phyloP scores from a whole-genome alignment of 2,329 filamentous ascomycete genomes.

The Xylariaceae sp. region DNA sequence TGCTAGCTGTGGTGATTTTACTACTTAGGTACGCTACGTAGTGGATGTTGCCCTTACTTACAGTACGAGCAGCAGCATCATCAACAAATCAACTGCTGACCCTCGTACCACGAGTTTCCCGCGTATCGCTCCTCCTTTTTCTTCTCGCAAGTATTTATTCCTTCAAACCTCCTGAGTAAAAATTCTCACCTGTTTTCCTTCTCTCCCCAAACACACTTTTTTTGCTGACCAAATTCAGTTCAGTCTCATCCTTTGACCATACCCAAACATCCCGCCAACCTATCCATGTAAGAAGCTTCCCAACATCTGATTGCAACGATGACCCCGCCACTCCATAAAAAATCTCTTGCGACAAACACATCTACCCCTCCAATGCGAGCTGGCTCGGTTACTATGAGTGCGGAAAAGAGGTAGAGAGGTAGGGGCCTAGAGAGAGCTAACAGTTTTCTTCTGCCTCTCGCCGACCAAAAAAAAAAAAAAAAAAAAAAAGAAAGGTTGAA shows the following conservation, averaged over 20 bases:
- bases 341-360: constrained; percentile 6
- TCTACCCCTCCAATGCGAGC: constrained; percentile 14
- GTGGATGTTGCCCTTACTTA: background rate
- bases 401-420: background rate
- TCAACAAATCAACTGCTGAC: constrained; percentile 19
- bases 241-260: background rate
- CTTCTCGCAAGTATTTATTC: constrained; percentile 18
- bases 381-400: background rate
- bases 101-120: constrained; percentile 14
- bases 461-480: background rate
- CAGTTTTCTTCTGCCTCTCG: background rate
- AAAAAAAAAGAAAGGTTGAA: background rate
- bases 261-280: background rate
- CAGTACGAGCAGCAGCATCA: constrained; percentile 2
- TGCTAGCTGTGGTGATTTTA: no score
- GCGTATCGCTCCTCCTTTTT: constrained; percentile 9
- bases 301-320: constrained; percentile 6
- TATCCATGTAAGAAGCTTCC: constrained; percentile 19
- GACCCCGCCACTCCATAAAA: constrained; percentile 21
- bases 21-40: background rate
- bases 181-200: constrained; percentile 11
- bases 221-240: constrained; percentile 2
- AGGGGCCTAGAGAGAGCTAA: background rate
- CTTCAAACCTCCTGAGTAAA: constrained; percentile 4
- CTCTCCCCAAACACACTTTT: constrained; percentile 2